phyloP scores from a whole-genome alignment of 371 early-diverging fungal species.

The Lichtheimia corymbifera region DNA sequence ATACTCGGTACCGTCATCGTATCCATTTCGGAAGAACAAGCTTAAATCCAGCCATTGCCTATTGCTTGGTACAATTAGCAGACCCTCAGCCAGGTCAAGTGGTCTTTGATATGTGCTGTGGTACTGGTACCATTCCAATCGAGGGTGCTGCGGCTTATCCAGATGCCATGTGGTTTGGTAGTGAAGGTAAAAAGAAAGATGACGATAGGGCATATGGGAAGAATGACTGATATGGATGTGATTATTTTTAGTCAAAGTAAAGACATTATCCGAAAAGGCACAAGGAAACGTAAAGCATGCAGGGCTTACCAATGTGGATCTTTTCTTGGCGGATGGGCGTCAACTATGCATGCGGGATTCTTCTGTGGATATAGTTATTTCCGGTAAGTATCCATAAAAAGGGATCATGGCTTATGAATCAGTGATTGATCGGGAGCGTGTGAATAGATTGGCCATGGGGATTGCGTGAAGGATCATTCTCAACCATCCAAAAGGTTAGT shows the following conservation, averaged over 20 bases:
- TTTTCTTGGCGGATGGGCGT: slow-evolving; percentile 41
- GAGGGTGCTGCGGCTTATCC: slow-evolving; percentile 37
- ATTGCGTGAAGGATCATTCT: slow-evolving; percentile 36
- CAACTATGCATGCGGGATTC: slow-evolving; percentile 29
- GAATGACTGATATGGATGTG: background rate
- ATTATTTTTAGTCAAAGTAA: slow-evolving; percentile 22
- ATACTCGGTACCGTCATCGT: slow-evolving; percentile 36
- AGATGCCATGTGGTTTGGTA: slow-evolving; percentile 40
- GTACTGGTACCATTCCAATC: slow-evolving; percentile 29
- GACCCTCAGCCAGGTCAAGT: slow-evolving; percentile 41
- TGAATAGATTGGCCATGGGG: slow-evolving; percentile 52
- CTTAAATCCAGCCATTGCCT: slow-evolving; percentile 44
- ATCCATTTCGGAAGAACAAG: slow-evolving; percentile 40
- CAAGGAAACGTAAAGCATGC: slow-evolving; percentile 31
- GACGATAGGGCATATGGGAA: background rate
- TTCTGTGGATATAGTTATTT: slow-evolving; percentile 38
- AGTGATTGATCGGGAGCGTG: background rate
- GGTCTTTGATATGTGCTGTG: slow-evolving; percentile 50
- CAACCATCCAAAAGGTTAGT: slow-evolving; percentile 37
- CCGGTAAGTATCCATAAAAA: slow-evolving; percentile 25
- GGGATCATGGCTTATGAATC: background rate
- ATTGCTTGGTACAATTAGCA: slow-evolving; percentile 33
- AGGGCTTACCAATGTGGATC: slow-evolving; percentile 29
- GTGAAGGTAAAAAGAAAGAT: slow-evolving; percentile 31
- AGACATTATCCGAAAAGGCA: slow-evolving; percentile 37